Percentiles rank a stretch among this genome's conserved stretches.
Conservation (phyloP, 148 eudicot genomes). For the Nepenthes gracilis region DNA sequence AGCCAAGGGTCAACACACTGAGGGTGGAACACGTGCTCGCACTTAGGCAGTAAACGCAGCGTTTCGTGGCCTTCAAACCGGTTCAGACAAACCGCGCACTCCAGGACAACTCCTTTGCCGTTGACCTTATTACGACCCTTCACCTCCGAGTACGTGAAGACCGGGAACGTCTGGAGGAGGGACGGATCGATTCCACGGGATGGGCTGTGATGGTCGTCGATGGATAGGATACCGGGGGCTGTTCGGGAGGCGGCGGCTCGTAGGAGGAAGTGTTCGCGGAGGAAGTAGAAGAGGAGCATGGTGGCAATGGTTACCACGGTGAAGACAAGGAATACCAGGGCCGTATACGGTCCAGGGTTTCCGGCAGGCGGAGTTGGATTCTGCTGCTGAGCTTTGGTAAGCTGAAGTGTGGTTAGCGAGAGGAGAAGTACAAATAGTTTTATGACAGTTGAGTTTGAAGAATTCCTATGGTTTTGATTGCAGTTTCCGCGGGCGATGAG, state of each 20-base stretch:
- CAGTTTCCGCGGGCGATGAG: no score
- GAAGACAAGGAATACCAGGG: constrained; percentile 3
- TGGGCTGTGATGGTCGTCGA: background rate
- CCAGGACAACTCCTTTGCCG: constrained; percentile 8
- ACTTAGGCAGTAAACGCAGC: constrained; percentile 10
- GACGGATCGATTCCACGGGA: constrained; percentile 15
- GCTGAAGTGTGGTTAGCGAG: background rate
- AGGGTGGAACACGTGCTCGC: constrained; percentile 17
- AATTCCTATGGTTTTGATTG: no score
- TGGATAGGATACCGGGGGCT: no score
- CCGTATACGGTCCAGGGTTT: constrained; percentile 1
- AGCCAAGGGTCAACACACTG: constrained; percentile 18
- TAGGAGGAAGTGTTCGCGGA: constrained; percentile 5
- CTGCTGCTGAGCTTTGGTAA: no score
- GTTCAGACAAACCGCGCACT: constrained; percentile 21
- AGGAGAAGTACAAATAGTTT: background rate
- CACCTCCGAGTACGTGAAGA: constrained; percentile 18
- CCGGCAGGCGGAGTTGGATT: no score
- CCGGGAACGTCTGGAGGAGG: constrained; percentile 22
- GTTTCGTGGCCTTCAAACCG: constrained; percentile 8
- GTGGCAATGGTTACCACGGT: constrained; percentile 1
- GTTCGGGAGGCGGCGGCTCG: background rate
- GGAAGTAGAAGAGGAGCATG: constrained; percentile 5
- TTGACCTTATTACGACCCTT: constrained; percentile 5
- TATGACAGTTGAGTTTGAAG: no score